Percentiles rank a stretch among this genome's conserved stretches.
phyloP scores from a whole-genome alignment of 495 filamentous ascomycete species.

The Neurospora africana region DNA sequence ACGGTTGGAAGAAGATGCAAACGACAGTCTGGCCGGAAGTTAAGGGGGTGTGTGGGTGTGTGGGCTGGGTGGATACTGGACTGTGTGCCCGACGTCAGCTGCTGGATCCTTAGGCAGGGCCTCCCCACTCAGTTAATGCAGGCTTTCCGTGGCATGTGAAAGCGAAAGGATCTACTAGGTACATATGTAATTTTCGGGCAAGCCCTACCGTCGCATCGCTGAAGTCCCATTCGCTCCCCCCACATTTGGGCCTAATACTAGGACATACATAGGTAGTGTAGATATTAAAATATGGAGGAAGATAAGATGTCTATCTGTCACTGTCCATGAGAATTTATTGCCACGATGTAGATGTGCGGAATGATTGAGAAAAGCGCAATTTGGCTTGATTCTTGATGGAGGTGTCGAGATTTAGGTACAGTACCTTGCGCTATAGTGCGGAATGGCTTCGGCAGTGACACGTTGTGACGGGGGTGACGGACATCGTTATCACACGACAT shows the following conservation, averaged over 20 bases:
- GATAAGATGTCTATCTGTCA: neutral
- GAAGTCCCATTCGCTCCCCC: neutral
- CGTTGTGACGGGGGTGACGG: neutral
- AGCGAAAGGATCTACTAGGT: too few relatives aligned
- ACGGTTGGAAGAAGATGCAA: neutral
- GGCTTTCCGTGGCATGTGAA: neutral
- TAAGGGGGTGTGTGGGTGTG: neutral
- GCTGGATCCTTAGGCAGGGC: neutral
- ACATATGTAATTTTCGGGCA: neutral
- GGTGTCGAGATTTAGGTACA: neutral
- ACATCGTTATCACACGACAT: neutral
- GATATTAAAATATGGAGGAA: neutral
- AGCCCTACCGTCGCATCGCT: neutral
- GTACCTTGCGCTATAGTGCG: neutral
- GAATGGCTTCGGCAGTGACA: neutral
- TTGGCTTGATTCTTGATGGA: neutral
- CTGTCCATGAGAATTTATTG: neutral
- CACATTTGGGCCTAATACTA: neutral
- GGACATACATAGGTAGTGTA: too few relatives aligned
- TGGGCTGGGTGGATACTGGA: neutral
- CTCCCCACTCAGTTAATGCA: neutral
- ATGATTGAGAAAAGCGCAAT: neutral
- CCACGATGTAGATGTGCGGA: neutral
- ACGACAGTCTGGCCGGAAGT: neutral
- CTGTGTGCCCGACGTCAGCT: neutral